Evolutionary conservation across 2,329 filamentous ascomycete species (phyloP).

Genomic region (Tolypocladium ophioglossoides): DNA sequence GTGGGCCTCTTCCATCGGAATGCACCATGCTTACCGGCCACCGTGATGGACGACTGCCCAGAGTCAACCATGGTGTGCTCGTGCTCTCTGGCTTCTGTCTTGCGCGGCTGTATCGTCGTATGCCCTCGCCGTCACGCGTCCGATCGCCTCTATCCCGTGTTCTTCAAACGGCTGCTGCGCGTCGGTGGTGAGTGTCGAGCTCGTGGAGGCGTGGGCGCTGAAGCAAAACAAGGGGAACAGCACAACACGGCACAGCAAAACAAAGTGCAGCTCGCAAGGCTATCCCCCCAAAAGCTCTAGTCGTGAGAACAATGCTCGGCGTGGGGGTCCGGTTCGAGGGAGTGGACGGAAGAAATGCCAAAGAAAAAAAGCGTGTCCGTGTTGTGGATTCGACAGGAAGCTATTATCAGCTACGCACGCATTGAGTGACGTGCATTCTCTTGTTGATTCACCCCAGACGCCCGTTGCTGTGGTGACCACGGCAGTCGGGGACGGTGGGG

Average conservation of each 20-base stretch:
- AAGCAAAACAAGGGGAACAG: neutral
- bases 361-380: neutral
- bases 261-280: neutral
- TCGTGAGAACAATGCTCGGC: conserved; percentile 13
- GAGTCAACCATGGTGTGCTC: conserved; percentile 12
- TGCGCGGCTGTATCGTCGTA: no score
- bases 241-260: neutral
- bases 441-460: neutral
- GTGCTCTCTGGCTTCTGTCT: neutral
- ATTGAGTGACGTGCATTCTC: neutral
- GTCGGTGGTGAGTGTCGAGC: neutral
- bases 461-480: conserved; percentile 1
- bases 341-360: conserved; percentile 3
- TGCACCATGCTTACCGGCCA: conserved; percentile 34
- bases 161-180: neutral
- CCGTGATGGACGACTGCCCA: conserved; percentile 44
- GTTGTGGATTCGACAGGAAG: neutral
- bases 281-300: conserved; percentile 1
- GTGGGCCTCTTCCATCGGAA: neutral
- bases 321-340: neutral
- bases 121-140: neutral
- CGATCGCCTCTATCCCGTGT: neutral
- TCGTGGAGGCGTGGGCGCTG: neutral
- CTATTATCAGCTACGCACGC: neutral
- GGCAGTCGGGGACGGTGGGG: neutral